These are phyloP conservation scores for Chrysoporthe puriensis DNA, from an alignment of 2,329 filamentous ascomycete genomes.

Conservation along the genomic window DNA sequence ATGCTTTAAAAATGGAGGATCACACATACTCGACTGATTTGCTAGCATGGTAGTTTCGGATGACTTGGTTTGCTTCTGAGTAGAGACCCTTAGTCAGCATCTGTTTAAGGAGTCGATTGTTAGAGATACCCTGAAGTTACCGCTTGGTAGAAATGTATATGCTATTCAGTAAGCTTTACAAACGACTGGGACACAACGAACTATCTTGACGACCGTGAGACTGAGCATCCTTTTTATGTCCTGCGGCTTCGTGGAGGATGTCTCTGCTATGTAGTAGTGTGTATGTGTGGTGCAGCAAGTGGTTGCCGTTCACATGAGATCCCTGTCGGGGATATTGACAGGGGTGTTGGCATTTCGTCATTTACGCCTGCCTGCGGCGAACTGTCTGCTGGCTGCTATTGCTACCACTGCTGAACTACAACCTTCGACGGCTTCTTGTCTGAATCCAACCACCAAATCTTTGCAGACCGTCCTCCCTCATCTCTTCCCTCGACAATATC, in stretches of 20 bases:
- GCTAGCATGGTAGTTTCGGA: background rate
- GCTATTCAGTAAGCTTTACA: background rate
- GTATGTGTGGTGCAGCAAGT: background rate
- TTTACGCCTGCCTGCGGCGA: constrained; percentile 10
- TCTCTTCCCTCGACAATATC: background rate
- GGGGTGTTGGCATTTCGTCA: constrained; percentile 14
- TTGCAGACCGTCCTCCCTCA: background rate
- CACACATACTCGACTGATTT: background rate
- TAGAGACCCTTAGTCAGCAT: background rate
- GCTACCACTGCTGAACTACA: background rate
- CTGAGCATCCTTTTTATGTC: background rate
- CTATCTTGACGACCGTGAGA: background rate
- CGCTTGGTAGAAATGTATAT: background rate
- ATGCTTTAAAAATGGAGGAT: background rate
- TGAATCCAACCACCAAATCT: background rate
- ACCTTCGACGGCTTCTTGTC: background rate
- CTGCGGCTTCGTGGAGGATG: background rate
- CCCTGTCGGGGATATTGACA: background rate
- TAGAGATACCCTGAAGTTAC: constrained; percentile 21
- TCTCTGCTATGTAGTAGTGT: background rate
- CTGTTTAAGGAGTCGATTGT: background rate
- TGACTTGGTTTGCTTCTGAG: background rate
- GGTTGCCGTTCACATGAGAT: background rate
- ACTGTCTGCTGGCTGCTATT: background rate
- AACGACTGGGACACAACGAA: background rate